Conservation (phyloP, 2,329 filamentous ascomycete genomes). For the Bipolaris cookei region DNA sequence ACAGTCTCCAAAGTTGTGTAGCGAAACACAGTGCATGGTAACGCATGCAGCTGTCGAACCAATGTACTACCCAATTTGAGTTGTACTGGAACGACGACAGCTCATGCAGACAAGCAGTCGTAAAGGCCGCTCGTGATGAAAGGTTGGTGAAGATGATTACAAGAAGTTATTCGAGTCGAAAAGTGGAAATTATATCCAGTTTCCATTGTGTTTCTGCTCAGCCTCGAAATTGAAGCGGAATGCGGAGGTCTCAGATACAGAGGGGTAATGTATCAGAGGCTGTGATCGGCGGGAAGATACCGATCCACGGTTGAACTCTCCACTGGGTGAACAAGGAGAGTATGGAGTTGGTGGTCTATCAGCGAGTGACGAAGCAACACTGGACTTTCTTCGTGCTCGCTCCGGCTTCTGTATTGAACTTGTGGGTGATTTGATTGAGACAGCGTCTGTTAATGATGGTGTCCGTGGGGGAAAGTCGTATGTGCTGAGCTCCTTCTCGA, state of each 20-base stretch:
- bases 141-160: background rate
- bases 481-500: conserved; percentile 44
- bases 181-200: conserved; percentile 26
- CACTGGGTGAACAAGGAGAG: conserved; percentile 42
- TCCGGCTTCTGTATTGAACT: conserved; percentile 43
- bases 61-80: conserved; percentile 10
- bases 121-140: background rate
- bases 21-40: conserved; percentile 17
- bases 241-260: conserved; percentile 47
- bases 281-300: conserved; percentile 39
- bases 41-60: conserved; percentile 16
- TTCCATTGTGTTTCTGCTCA: conserved; percentile 24
- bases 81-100: background rate
- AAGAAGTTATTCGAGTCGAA: background rate
- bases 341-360: conserved; percentile 50
- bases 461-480: conserved; percentile 38
- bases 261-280: conserved; percentile 46
- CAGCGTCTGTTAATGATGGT: conserved; percentile 34
- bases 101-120: conserved; percentile 1
- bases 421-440: conserved; percentile 31
- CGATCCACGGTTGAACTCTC: conserved; percentile 38
- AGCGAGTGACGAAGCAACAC: conserved; percentile 41
- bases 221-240: conserved; percentile 46
- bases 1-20: conserved; percentile 13
- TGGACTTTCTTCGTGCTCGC: conserved; percentile 45